A percentile compares a stretch with the other conserved stretches of the same genome.
phyloP scores from a whole-genome alignment of 306 rosid genomes.

The Cicer chorassanicum region DNA sequence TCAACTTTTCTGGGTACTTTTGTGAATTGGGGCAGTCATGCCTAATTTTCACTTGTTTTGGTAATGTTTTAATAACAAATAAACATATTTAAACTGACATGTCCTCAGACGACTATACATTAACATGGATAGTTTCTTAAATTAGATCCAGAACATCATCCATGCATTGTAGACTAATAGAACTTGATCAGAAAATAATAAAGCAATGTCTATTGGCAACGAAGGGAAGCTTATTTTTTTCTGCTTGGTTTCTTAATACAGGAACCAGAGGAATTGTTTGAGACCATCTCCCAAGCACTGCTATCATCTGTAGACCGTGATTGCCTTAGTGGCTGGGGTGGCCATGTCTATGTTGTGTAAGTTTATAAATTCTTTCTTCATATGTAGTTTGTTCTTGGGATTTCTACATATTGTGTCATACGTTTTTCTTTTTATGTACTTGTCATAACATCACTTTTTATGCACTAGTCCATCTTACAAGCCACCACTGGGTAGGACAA shows the following conservation, averaged over 20 bases:
- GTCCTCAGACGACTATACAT: neutral
- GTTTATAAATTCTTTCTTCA: conserved; percentile 43
- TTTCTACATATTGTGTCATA: conserved; percentile 9
- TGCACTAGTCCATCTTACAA: neutral
- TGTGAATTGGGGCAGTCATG: conserved; percentile 9
- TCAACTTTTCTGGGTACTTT: conserved; percentile 12
- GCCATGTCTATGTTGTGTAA: conserved; percentile 96
- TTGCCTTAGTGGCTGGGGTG: conserved; percentile 99
- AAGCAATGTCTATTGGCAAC: conserved; percentile 5
- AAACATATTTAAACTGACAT: conserved; percentile 27
- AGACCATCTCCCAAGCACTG: conserved; percentile 94
- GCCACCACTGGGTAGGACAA: conserved; percentile 17
- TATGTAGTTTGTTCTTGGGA: neutral
- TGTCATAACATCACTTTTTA: neutral
- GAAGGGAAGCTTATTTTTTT: conserved; percentile 9
- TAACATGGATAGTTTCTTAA: conserved; percentile 12
- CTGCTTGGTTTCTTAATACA: conserved; percentile 47
- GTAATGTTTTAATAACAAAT: neutral
- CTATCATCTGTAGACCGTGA: conserved; percentile 97
- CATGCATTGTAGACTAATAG: neutral
- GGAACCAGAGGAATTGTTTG: conserved; percentile 97
- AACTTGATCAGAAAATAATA: neutral
- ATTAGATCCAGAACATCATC: neutral
- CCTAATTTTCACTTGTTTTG: conserved; percentile 15
- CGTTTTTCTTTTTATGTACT: conserved; percentile 15